These are phyloP conservation scores for Teratosphaeria epicoccoides DNA, from an alignment of 2,329 filamentous ascomycete genomes.

Conservation along the genomic window DNA sequence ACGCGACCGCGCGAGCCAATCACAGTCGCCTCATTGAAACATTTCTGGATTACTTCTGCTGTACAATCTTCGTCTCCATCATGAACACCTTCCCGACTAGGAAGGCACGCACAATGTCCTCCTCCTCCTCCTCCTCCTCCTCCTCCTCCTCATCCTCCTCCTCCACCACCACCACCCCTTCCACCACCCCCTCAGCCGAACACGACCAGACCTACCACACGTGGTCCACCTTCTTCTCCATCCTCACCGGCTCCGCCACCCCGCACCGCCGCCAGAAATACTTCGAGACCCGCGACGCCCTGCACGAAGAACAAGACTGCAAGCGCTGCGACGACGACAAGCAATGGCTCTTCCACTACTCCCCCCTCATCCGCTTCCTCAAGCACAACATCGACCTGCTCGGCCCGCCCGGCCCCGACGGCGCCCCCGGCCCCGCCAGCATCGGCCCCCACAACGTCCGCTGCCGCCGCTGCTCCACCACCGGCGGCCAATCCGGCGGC, in stretches of 20 bases:
- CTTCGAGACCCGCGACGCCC: constrained; percentile 62
- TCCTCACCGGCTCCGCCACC: constrained; percentile 64
- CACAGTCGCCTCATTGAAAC: not conserved
- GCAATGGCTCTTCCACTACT: constrained; percentile 75
- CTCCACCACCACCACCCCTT: constrained; percentile 3
- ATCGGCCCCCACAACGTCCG: constrained; percentile 66
- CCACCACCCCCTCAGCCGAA: constrained; percentile 1
- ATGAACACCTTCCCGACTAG: not conserved
- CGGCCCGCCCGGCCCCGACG: constrained; percentile 34
- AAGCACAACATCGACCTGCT: constrained; percentile 68
- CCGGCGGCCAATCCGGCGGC: constrained; percentile 62
- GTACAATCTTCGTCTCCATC: not conserved
- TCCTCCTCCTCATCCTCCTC: constrained; percentile 3
- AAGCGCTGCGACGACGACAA: constrained; percentile 68
- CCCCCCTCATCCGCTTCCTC: constrained; percentile 78
- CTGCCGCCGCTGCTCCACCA: constrained; percentile 65
- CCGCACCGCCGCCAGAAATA: constrained; percentile 61
- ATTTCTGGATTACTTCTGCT: not conserved
- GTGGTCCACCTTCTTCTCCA: constrained; percentile 80
- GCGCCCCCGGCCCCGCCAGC: constrained; percentile 38
- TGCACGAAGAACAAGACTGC: constrained; percentile 70
- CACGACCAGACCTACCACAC: constrained; percentile 34
- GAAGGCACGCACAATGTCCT: constrained; percentile 1
- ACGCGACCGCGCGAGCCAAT: not conserved
- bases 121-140: not conserved